Evolutionary conservation across 768 basidiomycete genomes (phyloP).

Genomic region (Epithele typhae): DNA sequence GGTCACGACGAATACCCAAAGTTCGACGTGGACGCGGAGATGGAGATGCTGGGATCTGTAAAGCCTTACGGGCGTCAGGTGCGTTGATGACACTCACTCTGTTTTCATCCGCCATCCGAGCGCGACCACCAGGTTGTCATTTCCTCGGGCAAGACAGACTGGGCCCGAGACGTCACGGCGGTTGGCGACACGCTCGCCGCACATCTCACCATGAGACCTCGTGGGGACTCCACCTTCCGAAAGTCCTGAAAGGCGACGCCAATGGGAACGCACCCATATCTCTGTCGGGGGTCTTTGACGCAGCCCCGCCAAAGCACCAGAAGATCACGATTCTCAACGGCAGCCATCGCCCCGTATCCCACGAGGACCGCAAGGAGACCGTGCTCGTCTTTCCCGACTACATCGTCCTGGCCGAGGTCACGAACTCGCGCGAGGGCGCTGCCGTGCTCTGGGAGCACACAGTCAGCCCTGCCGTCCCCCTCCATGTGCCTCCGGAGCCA

Average conservation of each 20-base stretch:
- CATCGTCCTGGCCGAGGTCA: conserved; percentile 74
- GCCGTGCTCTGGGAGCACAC: conserved; percentile 60
- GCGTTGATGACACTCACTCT: too few relatives aligned
- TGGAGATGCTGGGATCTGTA: conserved; percentile 80
- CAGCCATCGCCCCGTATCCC: conserved; percentile 71
- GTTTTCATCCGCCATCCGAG: conserved; percentile 9
- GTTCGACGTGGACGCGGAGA: conserved; percentile 76
- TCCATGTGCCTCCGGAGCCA: conserved; percentile 33
- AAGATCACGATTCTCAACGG: conserved; percentile 75
- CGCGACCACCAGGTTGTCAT: conserved; percentile 83
- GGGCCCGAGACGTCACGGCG: conserved; percentile 77
- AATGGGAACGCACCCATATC: conserved; percentile 9
- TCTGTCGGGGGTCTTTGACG: conserved; percentile 52
- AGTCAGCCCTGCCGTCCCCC: conserved; percentile 55
- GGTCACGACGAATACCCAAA: conserved; percentile 76
- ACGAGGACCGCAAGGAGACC: conserved; percentile 60
- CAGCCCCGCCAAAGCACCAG: conserved; percentile 40
- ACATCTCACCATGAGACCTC: too few relatives aligned
- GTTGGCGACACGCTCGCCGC: conserved; percentile 59
- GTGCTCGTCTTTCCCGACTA: conserved; percentile 93
- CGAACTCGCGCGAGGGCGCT: conserved; percentile 60
- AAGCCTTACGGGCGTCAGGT: conserved; percentile 84
- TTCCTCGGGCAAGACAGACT: conserved; percentile 87
- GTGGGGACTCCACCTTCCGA: too few relatives aligned
- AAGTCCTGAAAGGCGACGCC: conserved; percentile 10